phyloP scores from a whole-genome alignment of 2,329 filamentous ascomycete genomes.

The Venturiaceae sp. region DNA sequence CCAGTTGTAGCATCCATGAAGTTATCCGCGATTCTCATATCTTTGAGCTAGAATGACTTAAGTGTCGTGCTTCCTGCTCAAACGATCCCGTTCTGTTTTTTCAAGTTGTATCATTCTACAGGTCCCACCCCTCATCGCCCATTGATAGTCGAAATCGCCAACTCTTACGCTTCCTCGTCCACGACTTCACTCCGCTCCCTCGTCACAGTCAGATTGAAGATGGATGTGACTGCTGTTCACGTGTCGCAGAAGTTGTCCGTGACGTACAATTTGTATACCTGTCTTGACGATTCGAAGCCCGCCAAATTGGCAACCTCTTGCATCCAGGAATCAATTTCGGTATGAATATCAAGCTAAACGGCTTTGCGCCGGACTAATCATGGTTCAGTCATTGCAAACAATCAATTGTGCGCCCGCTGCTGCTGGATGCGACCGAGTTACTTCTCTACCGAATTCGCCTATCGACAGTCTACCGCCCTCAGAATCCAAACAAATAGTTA shows the following conservation, averaged over 20 bases:
- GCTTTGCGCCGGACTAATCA: too few relatives aligned
- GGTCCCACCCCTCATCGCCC: neutral
- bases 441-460: neutral
- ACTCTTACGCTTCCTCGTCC: too few relatives aligned
- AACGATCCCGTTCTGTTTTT: too few relatives aligned
- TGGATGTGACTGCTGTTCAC: neutral
- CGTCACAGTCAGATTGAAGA: neutral
- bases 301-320: neutral
- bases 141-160: neutral
- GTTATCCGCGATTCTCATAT: neutral
- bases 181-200: too few relatives aligned
- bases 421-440: neutral
- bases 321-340: neutral
- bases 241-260: neutral
- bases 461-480: neutral
- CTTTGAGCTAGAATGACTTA: neutral
- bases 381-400: neutral
- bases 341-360: neutral
- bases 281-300: neutral
- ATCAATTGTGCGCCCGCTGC: neutral
- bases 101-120: neutral
- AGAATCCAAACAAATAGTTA: neutral
- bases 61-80: neutral
- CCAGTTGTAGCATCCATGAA: neutral
- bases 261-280: neutral